A percentile compares a stretch with the other conserved stretches of the same genome.
Conservation (phyloP, 495 filamentous ascomycete species). For the Penicillium argentinense region DNA sequence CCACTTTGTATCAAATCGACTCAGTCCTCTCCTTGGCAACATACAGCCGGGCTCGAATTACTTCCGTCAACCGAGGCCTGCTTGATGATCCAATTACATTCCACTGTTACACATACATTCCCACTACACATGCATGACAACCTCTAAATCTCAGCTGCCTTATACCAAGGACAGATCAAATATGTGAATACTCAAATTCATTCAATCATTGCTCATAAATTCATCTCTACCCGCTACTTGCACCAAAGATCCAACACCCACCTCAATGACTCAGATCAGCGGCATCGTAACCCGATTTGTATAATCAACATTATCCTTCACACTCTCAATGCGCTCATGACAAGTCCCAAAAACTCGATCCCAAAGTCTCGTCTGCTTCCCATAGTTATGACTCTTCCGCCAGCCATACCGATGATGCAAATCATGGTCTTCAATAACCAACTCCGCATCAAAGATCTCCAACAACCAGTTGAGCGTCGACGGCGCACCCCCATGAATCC, state of each 20-base stretch:
- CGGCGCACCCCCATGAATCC: conserved; percentile 23
- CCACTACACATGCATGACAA: too few relatives aligned
- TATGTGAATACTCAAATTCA: too few relatives aligned
- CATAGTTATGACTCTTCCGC: conserved; percentile 32
- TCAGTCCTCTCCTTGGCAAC: too few relatives aligned
- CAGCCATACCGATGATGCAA: conserved; percentile 33
- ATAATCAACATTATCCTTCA: conserved; percentile 28
- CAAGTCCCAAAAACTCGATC: conserved; percentile 31
- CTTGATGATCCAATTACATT: too few relatives aligned
- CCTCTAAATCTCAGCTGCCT: too few relatives aligned
- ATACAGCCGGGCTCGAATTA: too few relatives aligned
- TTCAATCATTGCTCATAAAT: too few relatives aligned
- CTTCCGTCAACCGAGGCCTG: too few relatives aligned
- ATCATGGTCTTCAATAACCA: conserved; percentile 34
- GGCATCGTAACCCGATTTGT: conserved; percentile 25
- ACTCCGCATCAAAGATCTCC: conserved; percentile 24
- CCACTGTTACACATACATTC: too few relatives aligned
- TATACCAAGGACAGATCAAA: too few relatives aligned
- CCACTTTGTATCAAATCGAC: too few relatives aligned
- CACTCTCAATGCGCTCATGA: conserved; percentile 26
- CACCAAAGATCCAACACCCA: not conserved
- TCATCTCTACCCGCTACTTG: too few relatives aligned
- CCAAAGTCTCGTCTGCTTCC: conserved; percentile 32
- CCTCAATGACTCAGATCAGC: conserved; percentile 11
- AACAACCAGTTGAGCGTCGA: conserved; percentile 29